Evolutionary conservation across 179 eudicot species (phyloP).

Genomic region (Silene vulgaris): DNA sequence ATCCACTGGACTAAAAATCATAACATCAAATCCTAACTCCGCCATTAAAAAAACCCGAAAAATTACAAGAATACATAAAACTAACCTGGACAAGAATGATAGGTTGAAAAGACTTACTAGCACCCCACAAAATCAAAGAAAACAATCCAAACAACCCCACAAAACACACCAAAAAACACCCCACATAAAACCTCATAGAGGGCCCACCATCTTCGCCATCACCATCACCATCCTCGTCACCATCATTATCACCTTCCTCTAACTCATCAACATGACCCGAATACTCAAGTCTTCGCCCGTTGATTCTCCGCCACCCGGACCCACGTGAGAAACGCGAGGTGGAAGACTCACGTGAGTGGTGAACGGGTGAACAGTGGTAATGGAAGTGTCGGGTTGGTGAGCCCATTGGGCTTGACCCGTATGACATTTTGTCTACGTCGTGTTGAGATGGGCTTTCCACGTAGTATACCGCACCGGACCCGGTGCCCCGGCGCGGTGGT

Average conservation of each 20-base stretch:
- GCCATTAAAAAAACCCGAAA: neutral
- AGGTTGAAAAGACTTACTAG: slow-evolving; percentile 53
- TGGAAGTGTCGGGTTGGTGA: slow-evolving; percentile 36
- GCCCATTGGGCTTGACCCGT: slow-evolving; percentile 28
- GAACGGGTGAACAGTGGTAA: slow-evolving; percentile 52
- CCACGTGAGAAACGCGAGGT: slow-evolving; percentile 52
- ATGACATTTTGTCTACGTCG: slow-evolving; percentile 54
- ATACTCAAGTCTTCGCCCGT: slow-evolving; percentile 20
- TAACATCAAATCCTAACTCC: neutral
- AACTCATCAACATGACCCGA: slow-evolving; percentile 10
- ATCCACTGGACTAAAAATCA: no score
- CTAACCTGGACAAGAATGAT: slow-evolving; percentile 59
- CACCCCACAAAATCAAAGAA: slow-evolving; percentile 70
- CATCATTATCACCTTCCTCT: slow-evolving; percentile 22
- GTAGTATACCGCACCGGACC: slow-evolving; percentile 50
- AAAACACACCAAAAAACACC: slow-evolving; percentile 53
- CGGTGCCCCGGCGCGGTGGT: slow-evolving; percentile 30
- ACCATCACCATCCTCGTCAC: slow-evolving; percentile 17
- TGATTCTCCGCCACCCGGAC: slow-evolving; percentile 41
- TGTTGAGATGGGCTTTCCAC: slow-evolving; percentile 75
- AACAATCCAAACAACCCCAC: slow-evolving; percentile 43
- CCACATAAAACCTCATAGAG: slow-evolving; percentile 44
- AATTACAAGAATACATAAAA: neutral
- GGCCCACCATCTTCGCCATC: slow-evolving; percentile 22
- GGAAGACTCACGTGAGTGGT: slow-evolving; percentile 77